A percentile compares a stretch with the other conserved stretches of the same genome.
These are phyloP conservation scores for Pleurostoma richardsiae DNA, from an alignment of 2,329 filamentous ascomycete genomes.

Conservation along the genomic window DNA sequence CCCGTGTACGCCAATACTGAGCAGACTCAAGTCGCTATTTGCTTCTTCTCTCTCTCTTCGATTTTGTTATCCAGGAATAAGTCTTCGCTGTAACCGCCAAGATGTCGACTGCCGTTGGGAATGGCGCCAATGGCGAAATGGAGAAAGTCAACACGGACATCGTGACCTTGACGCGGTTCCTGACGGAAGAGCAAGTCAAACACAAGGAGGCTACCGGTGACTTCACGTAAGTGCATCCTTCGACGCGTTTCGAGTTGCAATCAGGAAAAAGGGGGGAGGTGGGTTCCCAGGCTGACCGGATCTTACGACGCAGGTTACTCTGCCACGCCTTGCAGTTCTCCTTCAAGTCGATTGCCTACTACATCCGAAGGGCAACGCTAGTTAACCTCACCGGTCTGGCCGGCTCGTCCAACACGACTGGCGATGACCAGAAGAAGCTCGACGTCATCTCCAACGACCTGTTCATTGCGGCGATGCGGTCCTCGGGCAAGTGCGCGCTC, in stretches of 20 bases:
- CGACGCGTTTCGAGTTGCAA: background rate
- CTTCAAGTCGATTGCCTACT: conserved; percentile 99
- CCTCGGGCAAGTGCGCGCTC: conserved; percentile 82
- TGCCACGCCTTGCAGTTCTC: conserved; percentile 98
- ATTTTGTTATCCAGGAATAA: background rate
- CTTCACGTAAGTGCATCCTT: conserved; percentile 72
- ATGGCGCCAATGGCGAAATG: conserved; percentile 43
- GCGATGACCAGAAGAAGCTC: conserved; percentile 99
- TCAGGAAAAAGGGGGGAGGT: background rate
- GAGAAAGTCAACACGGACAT: conserved; percentile 96
- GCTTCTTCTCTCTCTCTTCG: background rate
- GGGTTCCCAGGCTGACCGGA: background rate
- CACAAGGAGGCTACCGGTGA: conserved; percentile 94
- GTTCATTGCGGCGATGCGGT: conserved; percentile 92
- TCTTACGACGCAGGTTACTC: conserved; percentile 63
- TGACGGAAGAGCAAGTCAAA: conserved; percentile 93
- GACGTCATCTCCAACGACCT: conserved; percentile 98
- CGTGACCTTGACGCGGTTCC: conserved; percentile 87
- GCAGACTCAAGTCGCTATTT: background rate
- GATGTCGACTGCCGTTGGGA: conserved; percentile 16
- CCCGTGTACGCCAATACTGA: background rate
- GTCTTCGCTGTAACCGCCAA: conserved; percentile 1
- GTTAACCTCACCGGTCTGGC: conserved; percentile 95
- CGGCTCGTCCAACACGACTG: conserved; percentile 89
- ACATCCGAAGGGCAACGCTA: conserved; percentile 91